Base-by-base conservation (phyloP, 257 asterid genomes). In the Ilex asprella region DNA sequence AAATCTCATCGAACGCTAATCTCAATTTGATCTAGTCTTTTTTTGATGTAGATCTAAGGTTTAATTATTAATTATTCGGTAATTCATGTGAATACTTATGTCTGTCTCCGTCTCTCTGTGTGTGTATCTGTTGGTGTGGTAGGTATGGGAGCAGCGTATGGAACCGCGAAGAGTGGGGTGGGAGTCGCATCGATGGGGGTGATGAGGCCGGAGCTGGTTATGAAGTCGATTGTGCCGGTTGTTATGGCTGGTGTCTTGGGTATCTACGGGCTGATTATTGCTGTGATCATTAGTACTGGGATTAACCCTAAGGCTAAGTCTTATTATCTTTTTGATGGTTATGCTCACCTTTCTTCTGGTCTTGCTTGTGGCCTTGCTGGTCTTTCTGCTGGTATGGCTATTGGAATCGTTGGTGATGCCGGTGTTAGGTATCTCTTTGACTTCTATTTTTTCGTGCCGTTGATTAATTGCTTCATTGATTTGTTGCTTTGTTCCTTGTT, bases 71-170 rank as follows among this genome's bases (percentile, higher is more conserved):
- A 21, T 21, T 21, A 21, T 21, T 21, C 27, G 6, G 53, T n/a
- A 12, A 27, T 30, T 59, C 7, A 35, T 35, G 2, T 35, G 41
- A 3, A 35, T 35, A 35, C 8, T 3, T 35, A 35, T 35, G 8
- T 35, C 8, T 35, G 7, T 35, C 2, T 35, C 8, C 2, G 27
- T n/a, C n/a, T n/a, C n/a, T n/a, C n/a, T 21, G 27, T 21, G 27
- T 21, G 27, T 21, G 27, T 21, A 21, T 21, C 27, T 21, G 27
- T 35, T 35, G 41, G 41, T 35, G 41, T 35, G 11, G 55, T 70
- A 83, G 89, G 89, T 67, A 83, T 83, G 89, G 89, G 89, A 44
- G 89, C 89, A 67, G 89, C 89, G 30, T 83, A 83, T 65, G 89
- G 89, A 2, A 83, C 89, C 5, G 89, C 89, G 7, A 83, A 83